These are phyloP conservation scores for Psilocybe cubensis DNA, from an alignment of 768 basidiomycete species.

Conservation along the genomic window DNA sequence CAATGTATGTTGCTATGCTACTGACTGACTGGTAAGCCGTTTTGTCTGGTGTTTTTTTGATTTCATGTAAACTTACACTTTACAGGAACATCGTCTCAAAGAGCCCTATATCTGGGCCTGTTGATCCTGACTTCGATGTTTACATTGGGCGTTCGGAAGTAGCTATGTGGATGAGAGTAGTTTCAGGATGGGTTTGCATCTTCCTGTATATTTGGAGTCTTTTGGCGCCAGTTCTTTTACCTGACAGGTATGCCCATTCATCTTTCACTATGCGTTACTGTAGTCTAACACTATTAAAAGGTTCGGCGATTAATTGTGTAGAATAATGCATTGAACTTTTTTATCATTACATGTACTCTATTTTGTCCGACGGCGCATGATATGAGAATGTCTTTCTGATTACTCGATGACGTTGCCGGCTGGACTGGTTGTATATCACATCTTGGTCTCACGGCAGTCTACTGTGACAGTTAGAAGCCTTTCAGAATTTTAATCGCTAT, in stretches of 20 bases:
- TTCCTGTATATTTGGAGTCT: slow-evolving; percentile 86
- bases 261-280: neutral
- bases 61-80: neutral
- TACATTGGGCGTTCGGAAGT: slow-evolving; percentile 95
- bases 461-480: too few relatives aligned
- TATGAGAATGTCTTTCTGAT: too few relatives aligned
- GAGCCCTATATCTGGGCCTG: slow-evolving; percentile 45
- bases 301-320: slow-evolving; percentile 10
- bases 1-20: slow-evolving; percentile 98
- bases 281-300: neutral
- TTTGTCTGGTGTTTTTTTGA: slow-evolving; percentile 3
- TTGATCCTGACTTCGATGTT: slow-evolving; percentile 68
- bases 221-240: slow-evolving; percentile 86
- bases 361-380: too few relatives aligned
- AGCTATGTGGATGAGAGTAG: slow-evolving; percentile 99
- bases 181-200: slow-evolving; percentile 95
- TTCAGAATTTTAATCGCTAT: too few relatives aligned
- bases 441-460: too few relatives aligned
- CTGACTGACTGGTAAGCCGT: slow-evolving; percentile 89
- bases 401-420: too few relatives aligned
- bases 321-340: neutral
- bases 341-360: too few relatives aligned
- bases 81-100: slow-evolving; percentile 77
- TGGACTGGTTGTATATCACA: too few relatives aligned
- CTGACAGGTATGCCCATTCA: slow-evolving; percentile 69